These are phyloP conservation scores for Phytopythium oedochilum DNA, from an alignment of 352 stramenopile genomes.

Conservation along the genomic window DNA sequence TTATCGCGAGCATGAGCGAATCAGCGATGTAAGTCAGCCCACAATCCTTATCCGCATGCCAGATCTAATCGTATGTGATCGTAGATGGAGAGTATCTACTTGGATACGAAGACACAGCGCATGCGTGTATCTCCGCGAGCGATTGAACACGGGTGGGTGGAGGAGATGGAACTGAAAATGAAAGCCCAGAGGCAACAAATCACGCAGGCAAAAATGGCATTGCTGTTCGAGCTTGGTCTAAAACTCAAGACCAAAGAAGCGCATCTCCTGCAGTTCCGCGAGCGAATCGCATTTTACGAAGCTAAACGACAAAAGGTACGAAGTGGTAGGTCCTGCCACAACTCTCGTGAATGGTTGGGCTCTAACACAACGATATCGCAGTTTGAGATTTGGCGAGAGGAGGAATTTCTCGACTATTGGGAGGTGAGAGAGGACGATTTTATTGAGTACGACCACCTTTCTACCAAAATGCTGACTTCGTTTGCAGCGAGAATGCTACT, in stretches of 20 bases:
- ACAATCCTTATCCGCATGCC: not conserved
- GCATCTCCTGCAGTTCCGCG: slow-evolving; percentile 24
- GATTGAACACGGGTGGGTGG: slow-evolving; percentile 77
- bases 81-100: slow-evolving; percentile 75
- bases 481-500: slow-evolving; percentile 53
- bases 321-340: not conserved
- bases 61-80: not conserved
- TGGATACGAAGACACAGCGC: slow-evolving; percentile 77
- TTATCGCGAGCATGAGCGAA: slow-evolving; percentile 46
- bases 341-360: not conserved
- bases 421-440: slow-evolving; percentile 28
- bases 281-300: slow-evolving; percentile 33
- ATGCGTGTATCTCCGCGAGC: slow-evolving; percentile 67
- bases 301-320: slow-evolving; percentile 44
- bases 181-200: slow-evolving; percentile 49
- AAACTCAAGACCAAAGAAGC: slow-evolving; percentile 54
- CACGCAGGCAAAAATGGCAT: slow-evolving; percentile 51
- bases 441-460: too few species aligned
- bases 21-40: slow-evolving; percentile 45
- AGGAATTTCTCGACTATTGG: slow-evolving; percentile 81
- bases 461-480: too few species aligned
- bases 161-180: slow-evolving; percentile 81
- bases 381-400: slow-evolving; percentile 69
- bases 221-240: slow-evolving; percentile 52
- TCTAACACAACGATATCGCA: slow-evolving; percentile 11